Evolutionary conservation across 768 basidiomycete genomes (phyloP), one percentile per base, ranked within the genome.

Genomic region (Agaricus bisporus): DNA sequence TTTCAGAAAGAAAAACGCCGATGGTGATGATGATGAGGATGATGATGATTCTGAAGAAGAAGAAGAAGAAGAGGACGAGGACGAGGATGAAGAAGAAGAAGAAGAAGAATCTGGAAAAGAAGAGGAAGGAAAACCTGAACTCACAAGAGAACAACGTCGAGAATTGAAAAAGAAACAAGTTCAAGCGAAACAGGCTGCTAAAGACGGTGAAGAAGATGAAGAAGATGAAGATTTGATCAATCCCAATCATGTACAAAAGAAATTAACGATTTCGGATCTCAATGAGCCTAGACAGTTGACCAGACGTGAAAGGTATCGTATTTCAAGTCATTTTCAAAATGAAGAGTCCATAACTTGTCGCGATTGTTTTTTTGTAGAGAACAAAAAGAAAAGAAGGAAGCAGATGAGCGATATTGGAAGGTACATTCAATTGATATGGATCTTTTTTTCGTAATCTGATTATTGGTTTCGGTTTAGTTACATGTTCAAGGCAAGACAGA

Each of bases 331-430:
- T 11, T 14, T 29, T 49, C n/a, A n/a, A 26, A 8, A 25, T 18
- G 7, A 29, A 22, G 22, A 22, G 22, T 22, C 4, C 28, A 29
- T 14, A 26, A 29, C 44, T 41, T 54, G 25, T 58, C 49, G 11
- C 12, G 48, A 45, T 25, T n/a, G n/a, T n/a, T n/a, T 28, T 12
- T n/a, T 42, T 36, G 8, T 57, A 94, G 94, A 59, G 95, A 97
- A 64, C 85, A 84, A 64, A 93, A 94, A 65, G 92, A 95, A 69
- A 94, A 93, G 73, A 79, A 88, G 61, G 92, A 93, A 1, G 90
- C 92, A 1, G 82, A 90, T 64, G 91, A 92, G 25, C 74, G 79
- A 22, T 95, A 95, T 67, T 85, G 85, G 85, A 91, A 95, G 80
- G 87, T 89, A 38, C 1, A 73, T 32, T 32, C 58, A 10, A 11